Conservation (phyloP, 2,329 filamentous ascomycete genomes). For the Xylariomycetidae sp. region DNA sequence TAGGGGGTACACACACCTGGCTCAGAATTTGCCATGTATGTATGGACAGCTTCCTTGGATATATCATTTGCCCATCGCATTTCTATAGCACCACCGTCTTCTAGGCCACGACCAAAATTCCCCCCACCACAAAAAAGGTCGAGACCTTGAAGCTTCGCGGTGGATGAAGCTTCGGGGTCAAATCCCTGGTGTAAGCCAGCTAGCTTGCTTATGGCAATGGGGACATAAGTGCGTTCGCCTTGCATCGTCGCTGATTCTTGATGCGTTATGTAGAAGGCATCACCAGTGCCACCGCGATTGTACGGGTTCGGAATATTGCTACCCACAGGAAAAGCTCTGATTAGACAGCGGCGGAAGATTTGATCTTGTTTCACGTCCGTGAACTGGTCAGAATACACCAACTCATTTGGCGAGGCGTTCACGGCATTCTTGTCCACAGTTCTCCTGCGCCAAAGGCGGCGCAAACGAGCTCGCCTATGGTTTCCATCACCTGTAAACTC, state of each 20-base stretch:
- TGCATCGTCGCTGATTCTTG: conserved; percentile 21
- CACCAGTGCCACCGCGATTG: conserved; percentile 57
- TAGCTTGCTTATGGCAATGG: conserved; percentile 28
- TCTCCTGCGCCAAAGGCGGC: conserved; percentile 47
- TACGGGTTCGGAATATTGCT: conserved; percentile 59
- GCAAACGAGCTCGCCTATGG: conserved; percentile 36
- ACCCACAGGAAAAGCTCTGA: conserved; percentile 47
- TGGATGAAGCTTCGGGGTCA: conserved; percentile 32
- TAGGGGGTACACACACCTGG: conserved; percentile 47
- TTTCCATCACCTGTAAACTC: conserved; percentile 21
- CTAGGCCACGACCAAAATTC: conserved; percentile 70
- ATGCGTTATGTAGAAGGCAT: conserved; percentile 60
- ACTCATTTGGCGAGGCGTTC: conserved; percentile 45
- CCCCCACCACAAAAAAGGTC: conserved; percentile 77
- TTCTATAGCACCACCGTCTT: conserved; percentile 62
- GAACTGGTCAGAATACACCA: conserved; percentile 28
- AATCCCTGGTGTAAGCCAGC: conserved; percentile 49
- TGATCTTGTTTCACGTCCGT: conserved; percentile 27
- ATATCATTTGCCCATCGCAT: conserved; percentile 68
- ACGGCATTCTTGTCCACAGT: conserved; percentile 29
- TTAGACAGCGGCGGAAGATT: conserved; percentile 53
- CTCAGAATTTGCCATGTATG: conserved; percentile 64
- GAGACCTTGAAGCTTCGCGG: conserved; percentile 49
- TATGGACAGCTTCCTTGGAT: conserved; percentile 59
- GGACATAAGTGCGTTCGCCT: no score